These are phyloP conservation scores for Eleusine indica DNA, from an alignment of 176 grass and related monocot species.

Conservation along the genomic window DNA sequence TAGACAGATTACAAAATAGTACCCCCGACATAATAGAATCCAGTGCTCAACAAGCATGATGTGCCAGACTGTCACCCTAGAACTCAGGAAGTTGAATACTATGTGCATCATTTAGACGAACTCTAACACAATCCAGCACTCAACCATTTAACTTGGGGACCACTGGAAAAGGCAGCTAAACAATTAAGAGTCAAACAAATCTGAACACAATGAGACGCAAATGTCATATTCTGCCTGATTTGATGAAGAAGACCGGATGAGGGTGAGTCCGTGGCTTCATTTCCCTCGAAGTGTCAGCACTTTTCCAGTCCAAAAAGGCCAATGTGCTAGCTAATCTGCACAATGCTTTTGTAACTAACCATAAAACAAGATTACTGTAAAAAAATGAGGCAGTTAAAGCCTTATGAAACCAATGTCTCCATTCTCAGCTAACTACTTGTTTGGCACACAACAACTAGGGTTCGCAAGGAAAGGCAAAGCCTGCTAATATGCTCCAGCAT, in stretches of 20 bases:
- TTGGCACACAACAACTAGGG: neutral
- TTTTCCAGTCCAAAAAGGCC: neutral
- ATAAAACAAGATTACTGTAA: neutral
- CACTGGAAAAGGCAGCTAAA: neutral
- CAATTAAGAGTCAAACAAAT: neutral
- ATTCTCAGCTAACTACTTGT: neutral
- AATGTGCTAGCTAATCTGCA: neutral
- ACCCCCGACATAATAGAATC: neutral
- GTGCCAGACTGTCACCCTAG: neutral
- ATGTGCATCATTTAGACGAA: neutral
- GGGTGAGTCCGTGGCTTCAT: neutral
- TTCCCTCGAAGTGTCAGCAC: neutral
- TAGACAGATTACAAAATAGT: slow-evolving; percentile 1
- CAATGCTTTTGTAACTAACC: neutral
- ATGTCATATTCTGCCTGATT: neutral
- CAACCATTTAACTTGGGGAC: neutral
- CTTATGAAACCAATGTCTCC: neutral
- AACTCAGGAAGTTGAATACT: slow-evolving; percentile 7
- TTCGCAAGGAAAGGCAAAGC: neutral
- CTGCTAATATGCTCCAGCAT: neutral
- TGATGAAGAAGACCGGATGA: neutral
- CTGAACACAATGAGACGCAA: neutral
- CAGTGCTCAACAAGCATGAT: neutral
- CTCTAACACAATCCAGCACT: neutral
- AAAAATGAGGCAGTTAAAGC: neutral